These are phyloP conservation scores for Aspergillus brasiliensis DNA, from an alignment of 2,329 filamentous ascomycete genomes.

Conservation along the genomic window DNA sequence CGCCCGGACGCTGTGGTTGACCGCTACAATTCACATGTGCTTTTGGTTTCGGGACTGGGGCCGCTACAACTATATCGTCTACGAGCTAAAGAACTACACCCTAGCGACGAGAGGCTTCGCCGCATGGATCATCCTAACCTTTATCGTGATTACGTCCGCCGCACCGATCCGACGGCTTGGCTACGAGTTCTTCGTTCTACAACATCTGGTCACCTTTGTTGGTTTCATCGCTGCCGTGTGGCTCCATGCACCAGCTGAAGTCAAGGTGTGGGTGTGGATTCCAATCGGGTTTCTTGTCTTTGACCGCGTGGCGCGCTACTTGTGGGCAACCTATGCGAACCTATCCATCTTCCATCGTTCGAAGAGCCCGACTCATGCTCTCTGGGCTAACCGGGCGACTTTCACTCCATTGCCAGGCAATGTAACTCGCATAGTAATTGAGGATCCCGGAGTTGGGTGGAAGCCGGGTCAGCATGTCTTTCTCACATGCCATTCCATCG, in stretches of 20 bases:
- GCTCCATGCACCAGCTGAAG: slow-evolving; percentile 50
- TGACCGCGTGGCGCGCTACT: slow-evolving; percentile 45
- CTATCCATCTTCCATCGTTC: slow-evolving; percentile 43
- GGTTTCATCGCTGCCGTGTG: slow-evolving; percentile 53
- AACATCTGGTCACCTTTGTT: slow-evolving; percentile 55
- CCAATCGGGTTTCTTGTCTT: slow-evolving; percentile 50
- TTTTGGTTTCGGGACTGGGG: slow-evolving; percentile 58
- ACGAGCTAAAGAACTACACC: slow-evolving; percentile 51
- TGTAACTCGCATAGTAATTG: slow-evolving; percentile 59
- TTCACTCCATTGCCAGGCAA: slow-evolving; percentile 56
- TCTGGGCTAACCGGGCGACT: slow-evolving; percentile 47
- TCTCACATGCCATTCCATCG: slow-evolving; percentile 58
- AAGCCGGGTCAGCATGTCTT: slow-evolving; percentile 65
- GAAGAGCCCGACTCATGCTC: slow-evolving; percentile 14
- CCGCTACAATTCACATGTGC: slow-evolving; percentile 56
- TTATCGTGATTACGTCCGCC: slow-evolving; percentile 55
- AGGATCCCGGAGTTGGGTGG: slow-evolving; percentile 60
- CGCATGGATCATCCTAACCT: slow-evolving; percentile 54
- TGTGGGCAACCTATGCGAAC: slow-evolving; percentile 43
- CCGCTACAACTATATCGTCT: slow-evolving; percentile 52
- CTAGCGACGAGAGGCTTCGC: slow-evolving; percentile 56
- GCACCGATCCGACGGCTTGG: slow-evolving; percentile 51
- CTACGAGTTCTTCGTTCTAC: slow-evolving; percentile 59
- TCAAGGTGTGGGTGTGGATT: slow-evolving; percentile 50
- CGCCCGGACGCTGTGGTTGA: slow-evolving; percentile 54